A percentile compares a stretch with the other conserved stretches of the same genome.
phyloP scores from a whole-genome alignment of 805 yeast genomes.

The Kodamaea hsintzibuensis region DNA sequence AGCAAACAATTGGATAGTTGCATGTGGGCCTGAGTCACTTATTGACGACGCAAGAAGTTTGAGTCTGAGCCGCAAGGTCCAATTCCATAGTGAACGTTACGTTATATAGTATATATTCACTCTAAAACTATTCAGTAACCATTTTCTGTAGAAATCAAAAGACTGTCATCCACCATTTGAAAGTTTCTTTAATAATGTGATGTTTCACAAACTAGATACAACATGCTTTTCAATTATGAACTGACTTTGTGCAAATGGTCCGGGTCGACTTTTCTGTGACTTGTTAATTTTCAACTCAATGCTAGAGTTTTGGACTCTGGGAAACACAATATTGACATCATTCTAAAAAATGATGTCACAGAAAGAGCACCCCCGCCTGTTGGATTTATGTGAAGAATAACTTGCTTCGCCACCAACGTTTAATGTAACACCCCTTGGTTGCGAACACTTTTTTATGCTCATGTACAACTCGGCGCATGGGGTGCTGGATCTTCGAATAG shows the following conservation, averaged over 20 bases:
- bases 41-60: slow-evolving; percentile 34
- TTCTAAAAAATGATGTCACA: slow-evolving; percentile 76
- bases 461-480: background rate
- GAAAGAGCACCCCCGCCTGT: background rate
- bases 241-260: too few species aligned
- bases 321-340: slow-evolving; percentile 46
- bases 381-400: background rate
- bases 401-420: background rate
- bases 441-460: background rate
- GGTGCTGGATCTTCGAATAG: background rate
- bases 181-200: too few species aligned
- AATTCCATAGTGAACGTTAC: background rate
- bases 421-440: background rate
- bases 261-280: too few species aligned
- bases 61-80: background rate
- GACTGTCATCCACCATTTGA: too few species aligned
- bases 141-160: too few species aligned
- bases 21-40: slow-evolving; percentile 58
- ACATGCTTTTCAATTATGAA: too few species aligned
- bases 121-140: background rate
- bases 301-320: too few species aligned
- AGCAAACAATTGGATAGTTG: slow-evolving; percentile 50
- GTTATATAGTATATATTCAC: background rate
- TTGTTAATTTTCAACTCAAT: too few species aligned
- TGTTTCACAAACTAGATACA: too few species aligned